Base-by-base conservation (phyloP, 2,329 filamentous ascomycete genomes). In the Hypoxylon sp. region DNA sequence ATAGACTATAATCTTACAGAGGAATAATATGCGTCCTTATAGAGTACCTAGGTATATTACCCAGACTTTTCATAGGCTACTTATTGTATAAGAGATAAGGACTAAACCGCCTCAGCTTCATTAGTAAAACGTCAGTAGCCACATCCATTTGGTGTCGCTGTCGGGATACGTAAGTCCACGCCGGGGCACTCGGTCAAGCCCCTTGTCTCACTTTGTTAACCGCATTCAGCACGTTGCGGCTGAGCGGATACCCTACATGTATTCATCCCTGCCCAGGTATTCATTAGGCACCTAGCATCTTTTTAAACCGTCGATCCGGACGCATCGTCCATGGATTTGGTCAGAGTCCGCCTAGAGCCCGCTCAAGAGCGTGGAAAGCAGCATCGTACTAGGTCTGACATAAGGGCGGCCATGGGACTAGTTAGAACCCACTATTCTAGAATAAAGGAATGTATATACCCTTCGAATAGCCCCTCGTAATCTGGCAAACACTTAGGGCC, bases 1-100 rank as follows among this genome's bases (percentile, higher is more conserved):
- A 9, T 12, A 46, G 42, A 26, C 44, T 54, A 26, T 30, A 48
- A 40, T 56, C 42, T 56, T n/a, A 56, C 44, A 11, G n/a, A n/a
- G n/a, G n/a, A n/a, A n/a, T n/a, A n/a, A n/a, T n/a, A n/a, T n/a
- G n/a, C n/a, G n/a, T n/a, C n/a, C n/a, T n/a, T n/a, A n/a, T n/a
- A n/a, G n/a, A n/a, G n/a, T n/a, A n/a, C n/a, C n/a, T n/a, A n/a
- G n/a, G n/a, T 26, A 7, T 2, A 28, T 7, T 11, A 22, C 26
- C 33, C 18, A 40, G 16, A 11, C 7, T 16, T 32, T 18, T 1
- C 33, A 44, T 58, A 58, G 54, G 33, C 33, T 50, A 42, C 22
- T n/a, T 50, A 42, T 24, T n/a, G 9, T 7, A 32, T 46, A 30
- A 26, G 53, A 36, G 22, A 46, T 24, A 33, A 26, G 22, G 16